Evolutionary conservation across 139 green algal species (phyloP), one percentile per base, ranked within the genome.

Genomic region (Picochlorum sp.): DNA sequence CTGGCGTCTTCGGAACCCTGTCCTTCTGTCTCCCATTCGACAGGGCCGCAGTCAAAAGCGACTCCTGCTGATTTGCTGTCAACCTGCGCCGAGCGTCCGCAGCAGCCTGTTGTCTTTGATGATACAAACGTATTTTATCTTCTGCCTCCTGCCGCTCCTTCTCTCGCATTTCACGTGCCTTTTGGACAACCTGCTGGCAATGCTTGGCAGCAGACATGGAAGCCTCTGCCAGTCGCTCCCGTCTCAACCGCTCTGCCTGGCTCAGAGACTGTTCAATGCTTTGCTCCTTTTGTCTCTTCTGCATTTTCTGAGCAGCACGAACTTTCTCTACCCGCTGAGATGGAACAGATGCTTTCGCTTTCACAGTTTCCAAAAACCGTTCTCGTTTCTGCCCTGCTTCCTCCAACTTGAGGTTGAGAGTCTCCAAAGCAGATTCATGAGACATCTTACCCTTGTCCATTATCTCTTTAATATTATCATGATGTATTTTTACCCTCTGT

Each of bases 321-420:
- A 44, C 38, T 13, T 20, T n/a, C n/a, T 28, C 61, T 38, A 23
- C 34, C 24, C 61, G 34, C 10, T 34, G 14, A 13, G 61, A 44
- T 41, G 10, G 23, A 21, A 23, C 20, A 26, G 61, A 23, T 16
- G 61, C 61, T 26, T 46, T 44, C 14, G 14, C 46, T 14, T 58
- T 56, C 1, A 66, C 61, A 20, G 34, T 16, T 16, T 56, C 14
- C 30, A 66, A 41, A 18, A 18, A 28, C 30, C 15, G 14, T 24
- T 24, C 18, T 15, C 61, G 15, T 56, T 66, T 66, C 13, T 14
- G n/a, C 32, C 58, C 61, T 24, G 61, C 61, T 10, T 28, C 61
- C 9, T 44, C 61, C 24, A 66, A 1, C 14, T 21, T 44, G 2
- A 32, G n/a, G 8, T 56, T n/a, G 1, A 66, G 32, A 5, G 15